These are phyloP conservation scores for Zymoseptoria pseudotritici DNA, from an alignment of 2,329 filamentous ascomycete species.

Conservation along the genomic window DNA sequence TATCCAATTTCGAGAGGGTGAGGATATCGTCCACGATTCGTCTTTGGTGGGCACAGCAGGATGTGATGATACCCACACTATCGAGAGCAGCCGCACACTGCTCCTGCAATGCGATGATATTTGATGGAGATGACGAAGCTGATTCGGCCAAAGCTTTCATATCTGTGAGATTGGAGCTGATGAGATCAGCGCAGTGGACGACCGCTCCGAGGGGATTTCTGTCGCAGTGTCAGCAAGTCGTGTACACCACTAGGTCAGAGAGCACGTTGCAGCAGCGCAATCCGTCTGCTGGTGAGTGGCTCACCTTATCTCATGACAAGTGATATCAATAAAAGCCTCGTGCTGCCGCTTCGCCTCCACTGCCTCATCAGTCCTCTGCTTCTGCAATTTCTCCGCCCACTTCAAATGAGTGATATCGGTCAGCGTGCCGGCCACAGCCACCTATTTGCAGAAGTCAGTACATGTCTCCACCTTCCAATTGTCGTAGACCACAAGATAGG, in stretches of 20 bases:
- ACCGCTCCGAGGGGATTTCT: conserved; percentile 27
- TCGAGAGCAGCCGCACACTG: conserved; percentile 8
- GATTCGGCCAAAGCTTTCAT: conserved; percentile 11
- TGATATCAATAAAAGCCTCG: conserved; percentile 37
- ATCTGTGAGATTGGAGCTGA: conserved; percentile 20
- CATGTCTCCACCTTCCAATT: too few relatives aligned
- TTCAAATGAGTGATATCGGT: conserved; percentile 39
- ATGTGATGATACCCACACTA: conserved; percentile 32
- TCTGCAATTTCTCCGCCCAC: conserved; percentile 37
- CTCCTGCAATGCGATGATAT: neutral
- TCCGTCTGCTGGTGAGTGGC: neutral
- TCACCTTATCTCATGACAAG: conserved; percentile 28
- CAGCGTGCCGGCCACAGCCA: conserved; percentile 36
- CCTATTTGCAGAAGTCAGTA: neutral
- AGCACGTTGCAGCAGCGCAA: neutral
- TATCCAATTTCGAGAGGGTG: conserved; percentile 37
- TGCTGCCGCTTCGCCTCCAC: conserved; percentile 36
- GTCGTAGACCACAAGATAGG: too few relatives aligned
- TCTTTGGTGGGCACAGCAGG: conserved; percentile 39
- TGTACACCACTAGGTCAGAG: too few relatives aligned
- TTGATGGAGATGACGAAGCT: neutral
- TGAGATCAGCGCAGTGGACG: conserved; percentile 35
- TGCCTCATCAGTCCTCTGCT: conserved; percentile 32
- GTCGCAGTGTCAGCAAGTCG: neutral
- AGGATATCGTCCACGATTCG: conserved; percentile 40